These are phyloP conservation scores for Giardia duodenalis DNA, from an alignment of 208 protist species.

Conservation along the genomic window DNA sequence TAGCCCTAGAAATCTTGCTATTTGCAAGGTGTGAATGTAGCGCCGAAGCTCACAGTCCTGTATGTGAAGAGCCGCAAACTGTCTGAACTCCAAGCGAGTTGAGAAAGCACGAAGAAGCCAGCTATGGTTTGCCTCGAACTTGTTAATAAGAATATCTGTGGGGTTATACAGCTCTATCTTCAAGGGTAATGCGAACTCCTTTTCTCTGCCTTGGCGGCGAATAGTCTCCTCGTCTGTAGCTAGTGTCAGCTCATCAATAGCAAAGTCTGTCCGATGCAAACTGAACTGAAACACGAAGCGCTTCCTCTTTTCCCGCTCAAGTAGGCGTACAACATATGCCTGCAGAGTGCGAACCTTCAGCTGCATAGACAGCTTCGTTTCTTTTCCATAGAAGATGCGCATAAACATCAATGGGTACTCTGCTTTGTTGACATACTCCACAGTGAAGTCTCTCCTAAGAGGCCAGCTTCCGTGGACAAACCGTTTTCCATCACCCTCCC, in stretches of 20 bases:
- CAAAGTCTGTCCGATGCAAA: background rate
- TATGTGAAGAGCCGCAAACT: background rate
- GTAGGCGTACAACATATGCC: background rate
- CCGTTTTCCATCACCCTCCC: constrained; percentile 3
- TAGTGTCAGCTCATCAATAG: background rate
- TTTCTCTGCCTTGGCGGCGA: background rate
- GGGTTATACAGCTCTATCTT: background rate
- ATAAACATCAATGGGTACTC: constrained; percentile 15
- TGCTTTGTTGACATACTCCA: constrained; percentile 26
- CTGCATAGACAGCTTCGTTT: background rate
- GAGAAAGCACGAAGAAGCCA: background rate
- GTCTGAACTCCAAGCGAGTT: constrained; percentile 10
- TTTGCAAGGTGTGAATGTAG: constrained; percentile 10
- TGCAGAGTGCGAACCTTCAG: background rate
- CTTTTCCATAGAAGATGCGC: background rate
- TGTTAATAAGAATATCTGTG: background rate
- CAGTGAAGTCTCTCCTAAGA: background rate
- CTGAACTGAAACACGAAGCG: background rate
- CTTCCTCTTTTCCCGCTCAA: background rate
- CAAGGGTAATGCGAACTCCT: background rate
- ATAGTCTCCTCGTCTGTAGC: background rate
- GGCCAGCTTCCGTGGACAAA: background rate
- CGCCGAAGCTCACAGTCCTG: background rate
- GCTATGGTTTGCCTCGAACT: background rate
- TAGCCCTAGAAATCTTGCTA: background rate